Conservation (phyloP, 768 basidiomycete genomes). For the Leccinellum rugosiceps region DNA sequence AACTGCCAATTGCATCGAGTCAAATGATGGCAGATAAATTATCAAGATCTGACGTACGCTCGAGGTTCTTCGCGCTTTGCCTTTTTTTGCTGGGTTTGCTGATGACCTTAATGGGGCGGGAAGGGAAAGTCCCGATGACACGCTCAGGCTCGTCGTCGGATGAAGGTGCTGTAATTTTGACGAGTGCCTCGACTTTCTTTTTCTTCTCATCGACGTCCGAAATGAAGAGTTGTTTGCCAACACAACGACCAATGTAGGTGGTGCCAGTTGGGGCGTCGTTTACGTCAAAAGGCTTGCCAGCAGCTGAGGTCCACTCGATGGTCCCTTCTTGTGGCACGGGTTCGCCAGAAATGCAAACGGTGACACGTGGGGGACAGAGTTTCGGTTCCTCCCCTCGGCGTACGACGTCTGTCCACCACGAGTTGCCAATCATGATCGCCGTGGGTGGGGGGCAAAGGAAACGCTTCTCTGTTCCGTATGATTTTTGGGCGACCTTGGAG, state of each 20-base stretch:
- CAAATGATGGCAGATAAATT: constrained; percentile 9
- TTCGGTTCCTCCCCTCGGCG: constrained; percentile 74
- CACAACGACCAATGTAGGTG: constrained; percentile 89
- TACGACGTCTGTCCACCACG: constrained; percentile 87
- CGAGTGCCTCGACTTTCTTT: constrained; percentile 91
- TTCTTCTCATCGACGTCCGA: constrained; percentile 94
- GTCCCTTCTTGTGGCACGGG: constrained; percentile 79
- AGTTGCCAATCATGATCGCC: constrained; percentile 89
- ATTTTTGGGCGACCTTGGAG: constrained; percentile 96
- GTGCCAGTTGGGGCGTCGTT: constrained; percentile 75
- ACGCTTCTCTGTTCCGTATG: constrained; percentile 93
- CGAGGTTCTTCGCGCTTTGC: constrained; percentile 88
- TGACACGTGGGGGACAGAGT: constrained; percentile 73
- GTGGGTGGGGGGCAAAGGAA: constrained; percentile 94
- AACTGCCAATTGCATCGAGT: constrained; percentile 45
- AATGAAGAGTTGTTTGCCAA: constrained; percentile 93
- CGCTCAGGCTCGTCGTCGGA: constrained; percentile 80
- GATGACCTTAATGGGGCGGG: constrained; percentile 96
- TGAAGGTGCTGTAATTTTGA: constrained; percentile 80
- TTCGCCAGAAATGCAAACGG: constrained; percentile 91
- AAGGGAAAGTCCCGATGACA: constrained; percentile 85
- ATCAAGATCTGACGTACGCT: constrained; percentile 55
- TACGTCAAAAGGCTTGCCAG: constrained; percentile 82
- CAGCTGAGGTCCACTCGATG: constrained; percentile 83
- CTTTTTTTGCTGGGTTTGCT: constrained; percentile 98